Conservation (phyloP, 192 early-diverging fungal species). For the Gryganskiella cystojenkinii region DNA sequence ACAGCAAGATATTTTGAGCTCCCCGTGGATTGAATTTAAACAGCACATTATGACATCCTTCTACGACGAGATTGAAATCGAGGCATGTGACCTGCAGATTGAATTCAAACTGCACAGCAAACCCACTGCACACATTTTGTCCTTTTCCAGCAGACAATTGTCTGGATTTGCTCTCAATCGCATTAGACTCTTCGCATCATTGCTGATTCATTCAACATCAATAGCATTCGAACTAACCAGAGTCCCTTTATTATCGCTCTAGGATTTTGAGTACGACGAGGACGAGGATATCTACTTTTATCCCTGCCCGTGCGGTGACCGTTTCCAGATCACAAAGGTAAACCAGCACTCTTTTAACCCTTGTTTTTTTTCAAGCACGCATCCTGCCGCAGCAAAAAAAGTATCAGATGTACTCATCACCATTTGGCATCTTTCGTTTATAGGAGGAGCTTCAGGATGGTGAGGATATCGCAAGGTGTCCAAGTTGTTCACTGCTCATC, state of each 20-base stretch:
- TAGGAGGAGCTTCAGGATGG: conserved; percentile 81
- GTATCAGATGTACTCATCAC: no score
- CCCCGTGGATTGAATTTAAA: no score
- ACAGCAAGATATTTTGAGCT: no score
- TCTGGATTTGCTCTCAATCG: neutral
- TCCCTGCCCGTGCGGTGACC: conserved; percentile 98
- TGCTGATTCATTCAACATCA: neutral
- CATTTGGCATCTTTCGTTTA: neutral
- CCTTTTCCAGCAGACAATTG: neutral
- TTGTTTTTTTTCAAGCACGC: neutral
- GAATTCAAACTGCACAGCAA: neutral
- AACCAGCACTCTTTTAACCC: no score
- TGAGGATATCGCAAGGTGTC: conserved; percentile 91
- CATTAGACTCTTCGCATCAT: neutral
- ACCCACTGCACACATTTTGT: neutral
- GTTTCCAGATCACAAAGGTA: conserved; percentile 87
- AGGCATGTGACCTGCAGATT: conserved; percentile 17
- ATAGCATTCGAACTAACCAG: neutral
- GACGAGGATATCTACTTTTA: conserved; percentile 85
- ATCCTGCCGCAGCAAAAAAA: no score
- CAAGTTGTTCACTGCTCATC: conserved; percentile 92
- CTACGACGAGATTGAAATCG: conserved; percentile 73
- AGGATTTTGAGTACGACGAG: conserved; percentile 95
- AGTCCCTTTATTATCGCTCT: conserved; percentile 42
- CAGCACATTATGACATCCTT: conserved; percentile 54